Percentiles rank a stretch among this genome's conserved stretches.
Conservation (phyloP, 257 asterid genomes). For the Jasminum sambac region DNA sequence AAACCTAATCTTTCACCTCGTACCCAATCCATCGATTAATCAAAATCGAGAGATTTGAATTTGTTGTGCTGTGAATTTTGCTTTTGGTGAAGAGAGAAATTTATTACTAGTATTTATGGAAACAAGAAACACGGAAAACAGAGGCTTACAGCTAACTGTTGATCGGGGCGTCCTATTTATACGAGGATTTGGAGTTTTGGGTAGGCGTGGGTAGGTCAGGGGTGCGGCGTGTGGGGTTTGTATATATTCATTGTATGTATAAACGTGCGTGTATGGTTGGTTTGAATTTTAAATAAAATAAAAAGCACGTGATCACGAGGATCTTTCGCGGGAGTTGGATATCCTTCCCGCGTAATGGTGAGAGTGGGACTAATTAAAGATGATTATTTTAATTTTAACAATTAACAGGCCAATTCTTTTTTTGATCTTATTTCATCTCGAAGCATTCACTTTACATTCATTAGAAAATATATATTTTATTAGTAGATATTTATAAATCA, state of each 20-base stretch:
- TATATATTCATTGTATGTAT: slow-evolving; percentile 24
- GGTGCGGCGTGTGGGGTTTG: background rate
- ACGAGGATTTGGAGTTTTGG: slow-evolving; percentile 23
- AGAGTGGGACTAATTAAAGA: slow-evolving; percentile 18
- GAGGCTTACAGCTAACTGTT: background rate
- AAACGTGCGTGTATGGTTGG: slow-evolving; percentile 27
- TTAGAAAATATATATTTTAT: background rate
- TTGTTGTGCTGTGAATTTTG: background rate
- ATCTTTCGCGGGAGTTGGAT: slow-evolving; percentile 39
- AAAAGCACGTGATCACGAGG: slow-evolving; percentile 65
- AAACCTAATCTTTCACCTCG: slow-evolving; percentile 69
- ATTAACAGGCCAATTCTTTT: slow-evolving; percentile 23
- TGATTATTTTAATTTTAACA: slow-evolving; percentile 18
- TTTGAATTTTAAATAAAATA: slow-evolving; percentile 19
- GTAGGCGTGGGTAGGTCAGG: background rate
- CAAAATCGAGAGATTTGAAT: background rate
- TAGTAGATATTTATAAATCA: no score
- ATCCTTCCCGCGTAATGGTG: slow-evolving; percentile 12
- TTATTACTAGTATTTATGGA: no score
- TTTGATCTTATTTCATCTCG: background rate
- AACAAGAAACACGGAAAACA: slow-evolving; percentile 15
- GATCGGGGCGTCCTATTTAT: slow-evolving; percentile 26
- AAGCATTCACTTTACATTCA: background rate
- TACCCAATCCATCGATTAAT: slow-evolving; percentile 66
- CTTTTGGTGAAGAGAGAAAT: background rate